phyloP scores from a whole-genome alignment of 805 yeast species.

The Candida wancherniae region DNA sequence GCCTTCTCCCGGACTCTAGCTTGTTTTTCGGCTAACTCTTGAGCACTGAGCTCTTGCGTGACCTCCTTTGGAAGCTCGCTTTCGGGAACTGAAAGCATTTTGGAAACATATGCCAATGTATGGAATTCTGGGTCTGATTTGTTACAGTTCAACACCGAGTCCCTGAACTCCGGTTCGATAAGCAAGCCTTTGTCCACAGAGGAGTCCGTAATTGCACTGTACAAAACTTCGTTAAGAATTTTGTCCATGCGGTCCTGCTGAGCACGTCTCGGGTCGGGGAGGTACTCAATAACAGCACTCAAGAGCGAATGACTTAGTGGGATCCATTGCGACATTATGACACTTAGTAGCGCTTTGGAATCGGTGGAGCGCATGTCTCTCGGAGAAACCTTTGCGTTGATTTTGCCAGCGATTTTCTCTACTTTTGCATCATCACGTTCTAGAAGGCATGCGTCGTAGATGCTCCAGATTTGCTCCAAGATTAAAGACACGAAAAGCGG shows the following conservation, averaged over 20 bases:
- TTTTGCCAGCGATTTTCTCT: conserved; percentile 66
- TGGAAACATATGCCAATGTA: conserved; percentile 74
- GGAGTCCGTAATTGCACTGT: conserved; percentile 49
- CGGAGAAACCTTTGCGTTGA: conserved; percentile 64
- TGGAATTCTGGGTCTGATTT: conserved; percentile 51
- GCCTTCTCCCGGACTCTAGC: conserved; percentile 64
- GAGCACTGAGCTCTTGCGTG: conserved; percentile 38
- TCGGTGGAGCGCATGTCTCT: conserved; percentile 81
- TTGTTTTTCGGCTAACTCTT: conserved; percentile 60
- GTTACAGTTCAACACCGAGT: conserved; percentile 65
- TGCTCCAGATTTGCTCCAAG: conserved; percentile 87
- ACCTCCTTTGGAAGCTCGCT: conserved; percentile 66
- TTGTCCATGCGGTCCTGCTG: conserved; percentile 69
- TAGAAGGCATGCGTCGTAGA: conserved; percentile 66
- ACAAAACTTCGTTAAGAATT: conserved; percentile 43
- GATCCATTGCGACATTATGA: conserved; percentile 87
- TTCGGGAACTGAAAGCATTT: conserved; percentile 81
- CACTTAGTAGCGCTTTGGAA: conserved; percentile 52
- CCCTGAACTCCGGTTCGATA: conserved; percentile 45
- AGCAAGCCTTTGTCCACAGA: conserved; percentile 24
- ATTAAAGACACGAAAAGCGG: conserved; percentile 86
- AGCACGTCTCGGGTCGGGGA: conserved; percentile 79
- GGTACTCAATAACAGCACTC: conserved; percentile 73
- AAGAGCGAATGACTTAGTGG: conserved; percentile 86
- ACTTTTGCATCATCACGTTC: conserved; percentile 66